Evolutionary conservation across 23 red algal genomes (phyloP), one percentile per base, ranked within the genome.

Genomic region (Gracilariopsis chorda): DNA sequence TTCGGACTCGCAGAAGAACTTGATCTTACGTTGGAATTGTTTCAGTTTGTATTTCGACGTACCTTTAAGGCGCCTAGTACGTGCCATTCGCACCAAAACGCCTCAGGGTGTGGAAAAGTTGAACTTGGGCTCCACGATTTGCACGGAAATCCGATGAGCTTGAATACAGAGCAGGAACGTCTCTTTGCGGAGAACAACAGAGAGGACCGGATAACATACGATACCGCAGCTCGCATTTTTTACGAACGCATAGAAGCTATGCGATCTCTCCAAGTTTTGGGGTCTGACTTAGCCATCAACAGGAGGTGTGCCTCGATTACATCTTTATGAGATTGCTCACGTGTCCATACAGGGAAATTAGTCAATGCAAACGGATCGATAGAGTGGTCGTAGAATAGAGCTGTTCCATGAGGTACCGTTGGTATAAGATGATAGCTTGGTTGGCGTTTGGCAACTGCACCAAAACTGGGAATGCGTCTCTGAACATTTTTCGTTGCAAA

Each of bases 1-100:
- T 86, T 86, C 62, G 82, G 82, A 11, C 25, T 71, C 19, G 62
- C 82, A 7, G 82, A 86, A 56, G 82, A 86, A 36, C 60, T 86
- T 27, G 82, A 86, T 51, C 58, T 86, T 13, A 86, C 82, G 5
- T 28, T 86, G 41, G 62, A 71, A 48, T 33, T 86, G 2, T 86
- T 86, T 36, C 82, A 68, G 12, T 86, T 71, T 24, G 82, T 52
- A 1, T 86, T 86, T 14, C 82, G 82, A 27, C 57, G 82, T 16
- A 70, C 82, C 17, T 86, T 86, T 27, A 67, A 52, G n/a, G 62
- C 82, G 29, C 82, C 82, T 19, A 46, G 46, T 20, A 83, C 51
- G 51, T 83, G 78, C 35, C 82, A 86, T 73, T 86, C 62, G 24
- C 62, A 86, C 39, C 57, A 72, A 47, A 86, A 86, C 29, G 59